Percentiles rank a stretch among this genome's conserved stretches.
Evolutionary conservation across 495 filamentous ascomycete species (phyloP).

Genomic region (Penicillium malachiteum): DNA sequence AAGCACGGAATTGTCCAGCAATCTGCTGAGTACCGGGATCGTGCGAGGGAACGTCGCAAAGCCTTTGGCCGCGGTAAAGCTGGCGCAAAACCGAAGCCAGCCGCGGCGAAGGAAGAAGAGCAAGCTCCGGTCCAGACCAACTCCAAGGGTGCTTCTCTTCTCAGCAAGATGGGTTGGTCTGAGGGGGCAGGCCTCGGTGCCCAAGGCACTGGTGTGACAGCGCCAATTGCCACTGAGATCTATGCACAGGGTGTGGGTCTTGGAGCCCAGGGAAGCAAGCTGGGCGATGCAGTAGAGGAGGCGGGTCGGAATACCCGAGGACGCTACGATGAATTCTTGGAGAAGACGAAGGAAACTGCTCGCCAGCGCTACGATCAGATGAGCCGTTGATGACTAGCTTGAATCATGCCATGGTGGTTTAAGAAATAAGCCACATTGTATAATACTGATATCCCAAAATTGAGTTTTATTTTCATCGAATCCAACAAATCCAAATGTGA

Average conservation of each 20-base stretch:
- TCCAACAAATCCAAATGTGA: not conserved
- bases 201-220: conserved; percentile 71
- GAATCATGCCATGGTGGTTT: not conserved
- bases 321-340: conserved; percentile 70
- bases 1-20: conserved; percentile 38
- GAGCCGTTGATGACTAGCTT: conserved; percentile 19
- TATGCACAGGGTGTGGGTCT: conserved; percentile 84
- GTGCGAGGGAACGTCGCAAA: conserved; percentile 76
- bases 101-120: conserved; percentile 32
- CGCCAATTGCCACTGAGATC: conserved; percentile 72
- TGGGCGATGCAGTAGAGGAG: conserved; percentile 82
- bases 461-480: not conserved
- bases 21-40: conserved; percentile 67
- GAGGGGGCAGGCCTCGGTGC: conserved; percentile 79
- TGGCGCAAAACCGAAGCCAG: conserved; percentile 31
- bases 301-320: conserved; percentile 70
- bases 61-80: conserved; percentile 67
- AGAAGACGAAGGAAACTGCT: conserved; percentile 75
- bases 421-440: not conserved
- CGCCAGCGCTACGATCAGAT: conserved; percentile 74
- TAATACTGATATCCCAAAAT: not conserved
- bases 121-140: conserved; percentile 40
- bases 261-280: conserved; percentile 76
- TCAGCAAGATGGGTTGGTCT: conserved; percentile 91
- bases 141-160: conserved; percentile 81